Conservation (phyloP, 306 rosid species). For the Cicer judaicum region DNA sequence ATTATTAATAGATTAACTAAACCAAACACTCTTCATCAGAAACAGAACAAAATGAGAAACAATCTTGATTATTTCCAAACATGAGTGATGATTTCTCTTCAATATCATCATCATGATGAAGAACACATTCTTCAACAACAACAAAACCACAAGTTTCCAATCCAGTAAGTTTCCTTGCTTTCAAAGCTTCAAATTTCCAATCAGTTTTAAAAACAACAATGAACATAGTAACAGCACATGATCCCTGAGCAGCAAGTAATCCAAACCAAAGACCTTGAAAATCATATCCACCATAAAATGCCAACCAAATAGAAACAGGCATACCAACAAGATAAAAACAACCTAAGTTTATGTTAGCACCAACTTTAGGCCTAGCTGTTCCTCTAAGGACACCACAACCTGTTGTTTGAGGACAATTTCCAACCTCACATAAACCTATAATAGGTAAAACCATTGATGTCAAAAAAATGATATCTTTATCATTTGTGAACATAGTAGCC, state of each 20-base stretch:
- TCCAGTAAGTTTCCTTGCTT: constrained; percentile 67
- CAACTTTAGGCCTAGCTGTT: constrained; percentile 86
- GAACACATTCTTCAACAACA: constrained; percentile 26
- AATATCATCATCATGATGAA: background rate
- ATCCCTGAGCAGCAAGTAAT: constrained; percentile 84
- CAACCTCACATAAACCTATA: constrained; percentile 89
- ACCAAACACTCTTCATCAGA: constrained; percentile 40
- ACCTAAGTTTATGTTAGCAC: constrained; percentile 80
- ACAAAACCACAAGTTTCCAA: constrained; percentile 27
- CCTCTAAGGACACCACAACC: constrained; percentile 96
- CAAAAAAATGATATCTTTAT: constrained; percentile 61
- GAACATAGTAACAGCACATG: constrained; percentile 85
- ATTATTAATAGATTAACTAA: constrained; percentile 27
- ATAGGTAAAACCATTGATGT: constrained; percentile 84
- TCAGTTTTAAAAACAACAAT: constrained; percentile 69
- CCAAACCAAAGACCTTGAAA: constrained; percentile 90
- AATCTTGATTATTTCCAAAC: constrained; percentile 52
- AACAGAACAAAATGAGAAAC: constrained; percentile 23
- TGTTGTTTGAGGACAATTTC: constrained; percentile 94
- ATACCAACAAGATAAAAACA: constrained; percentile 88
- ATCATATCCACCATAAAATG: constrained; percentile 70
- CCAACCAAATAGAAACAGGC: constrained; percentile 78
- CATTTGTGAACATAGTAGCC: constrained; percentile 82
- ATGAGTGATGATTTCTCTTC: constrained; percentile 41
- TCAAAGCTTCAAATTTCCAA: constrained; percentile 75